Base-by-base conservation (phyloP, 2,329 filamentous ascomycete species). In the Pestalotiopsis sp. region DNA sequence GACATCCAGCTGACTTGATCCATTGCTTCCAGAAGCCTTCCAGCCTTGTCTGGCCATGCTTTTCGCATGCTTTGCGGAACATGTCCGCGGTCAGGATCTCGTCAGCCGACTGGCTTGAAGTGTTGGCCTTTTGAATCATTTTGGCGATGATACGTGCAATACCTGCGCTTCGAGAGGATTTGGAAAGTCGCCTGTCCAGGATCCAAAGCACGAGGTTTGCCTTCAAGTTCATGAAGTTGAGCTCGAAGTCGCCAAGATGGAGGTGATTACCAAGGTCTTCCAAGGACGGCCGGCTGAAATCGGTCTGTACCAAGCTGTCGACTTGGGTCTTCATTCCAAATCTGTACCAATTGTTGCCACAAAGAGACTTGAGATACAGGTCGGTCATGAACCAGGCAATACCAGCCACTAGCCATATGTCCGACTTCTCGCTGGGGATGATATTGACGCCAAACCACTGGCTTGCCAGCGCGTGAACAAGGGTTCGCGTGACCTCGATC, bases 391-490 rank as follows among this genome's bases (percentile, higher is more conserved):
- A 99, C 83, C 95, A 94, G 0, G 95, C 92, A 60, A 97, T 91
- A 14, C 95, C 97, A 66, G 96, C 87, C 13, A 95, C 91, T 22
- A 97, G 89, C 96, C 96, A 99, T 66, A 90, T 89, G 78, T 99
- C 96, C 64, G 86, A 86, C 20, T 90, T 88, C 55, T 91, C 89
- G 75, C 94, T 93, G 0, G 96, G 91, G 61, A 97, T 91, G 72
- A 99, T 92, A 75, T 94, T 94, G 70, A 99, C 91, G 17, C 96
- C 96, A 71, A 96, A 93, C 92, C 95, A 99, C 78, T 99, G 96
- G 68, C 90, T 93, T 11, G 96, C 93, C 61, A 98, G 84, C 1
- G 94, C 91, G 76, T 96, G 92, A 9, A 97, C 91, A 22, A 99
- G 82, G 66, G 88, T 90, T 69, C 94, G 88, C 3, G 94, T 97